Conservation (phyloP, 2,329 filamentous ascomycete genomes). For the Aspergillus versicolor region DNA sequence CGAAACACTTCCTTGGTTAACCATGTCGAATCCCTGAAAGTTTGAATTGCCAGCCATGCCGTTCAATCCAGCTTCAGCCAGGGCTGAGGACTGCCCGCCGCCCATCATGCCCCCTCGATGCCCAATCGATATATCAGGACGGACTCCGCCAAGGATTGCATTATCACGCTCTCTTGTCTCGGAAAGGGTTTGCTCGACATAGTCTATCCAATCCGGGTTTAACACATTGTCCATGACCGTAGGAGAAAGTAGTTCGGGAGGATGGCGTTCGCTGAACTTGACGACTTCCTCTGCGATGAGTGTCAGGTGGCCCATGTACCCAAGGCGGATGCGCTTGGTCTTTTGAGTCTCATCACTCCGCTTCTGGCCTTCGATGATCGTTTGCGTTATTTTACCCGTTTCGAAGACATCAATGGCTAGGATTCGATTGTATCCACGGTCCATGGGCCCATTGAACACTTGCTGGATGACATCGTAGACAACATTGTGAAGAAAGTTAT, state of each 20-base stretch:
- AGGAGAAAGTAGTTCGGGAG: constrained; percentile 81
- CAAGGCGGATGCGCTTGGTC: constrained; percentile 83
- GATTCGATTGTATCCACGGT: constrained; percentile 86
- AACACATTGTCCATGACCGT: constrained; percentile 84
- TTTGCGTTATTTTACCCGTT: constrained; percentile 80
- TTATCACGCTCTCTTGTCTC: constrained; percentile 96
- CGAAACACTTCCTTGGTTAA: constrained; percentile 63
- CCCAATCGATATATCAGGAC: constrained; percentile 84
- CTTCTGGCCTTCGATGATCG: constrained; percentile 87
- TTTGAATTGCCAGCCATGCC: constrained; percentile 54
- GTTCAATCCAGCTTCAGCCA: constrained; percentile 79
- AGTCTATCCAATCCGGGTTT: constrained; percentile 87
- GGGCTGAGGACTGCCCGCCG: constrained; percentile 58
- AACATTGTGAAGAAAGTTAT: constrained; percentile 98
- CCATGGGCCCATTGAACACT: constrained; percentile 98
- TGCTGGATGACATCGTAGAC: constrained; percentile 99
- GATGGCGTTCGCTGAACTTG: constrained; percentile 94
- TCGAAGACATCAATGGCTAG: constrained; percentile 93
- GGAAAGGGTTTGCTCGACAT: constrained; percentile 87
- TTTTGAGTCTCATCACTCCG: constrained; percentile 83
- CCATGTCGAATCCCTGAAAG: constrained; percentile 65
- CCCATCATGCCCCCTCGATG: constrained; percentile 69
- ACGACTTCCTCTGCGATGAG: constrained; percentile 97
- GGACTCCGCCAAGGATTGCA: constrained; percentile 92
- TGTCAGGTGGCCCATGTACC: constrained; percentile 97